Conservation (phyloP, 2,329 filamentous ascomycete genomes). For the Truncatella angustata region DNA sequence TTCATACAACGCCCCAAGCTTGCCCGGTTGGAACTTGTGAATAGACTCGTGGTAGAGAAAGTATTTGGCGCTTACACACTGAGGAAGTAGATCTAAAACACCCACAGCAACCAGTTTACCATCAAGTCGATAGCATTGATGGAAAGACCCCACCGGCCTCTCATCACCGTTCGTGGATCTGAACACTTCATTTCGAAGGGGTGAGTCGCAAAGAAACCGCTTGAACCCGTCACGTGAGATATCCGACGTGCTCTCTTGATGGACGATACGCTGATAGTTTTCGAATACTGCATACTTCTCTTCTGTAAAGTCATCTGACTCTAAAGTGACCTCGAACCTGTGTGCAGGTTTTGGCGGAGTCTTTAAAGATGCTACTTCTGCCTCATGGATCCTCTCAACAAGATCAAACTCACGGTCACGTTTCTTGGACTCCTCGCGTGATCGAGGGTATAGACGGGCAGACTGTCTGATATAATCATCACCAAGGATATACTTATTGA, state of each 20-base stretch:
- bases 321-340: constrained; percentile 66
- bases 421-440: constrained; percentile 62
- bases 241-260: constrained; percentile 61
- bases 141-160: constrained; percentile 67
- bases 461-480: constrained; percentile 64
- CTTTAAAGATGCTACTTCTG: constrained; percentile 55
- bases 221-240: constrained; percentile 63
- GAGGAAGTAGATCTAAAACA: constrained; percentile 73
- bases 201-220: constrained; percentile 72
- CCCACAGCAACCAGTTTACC: constrained; percentile 73
- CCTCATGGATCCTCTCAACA: constrained; percentile 65
- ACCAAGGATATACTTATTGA: constrained; percentile 70
- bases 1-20: constrained; percentile 72
- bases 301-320: constrained; percentile 67
- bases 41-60: constrained; percentile 79
- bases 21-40: constrained; percentile 68
- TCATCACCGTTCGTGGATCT: constrained; percentile 47
- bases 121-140: constrained; percentile 80
- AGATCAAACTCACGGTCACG: constrained; percentile 69
- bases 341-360: constrained; percentile 65
- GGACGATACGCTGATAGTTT: constrained; percentile 73
- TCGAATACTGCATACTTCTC: constrained; percentile 74
- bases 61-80: constrained; percentile 79
- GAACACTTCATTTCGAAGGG: constrained; percentile 49
- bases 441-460: constrained; percentile 62